phyloP scores from a whole-genome alignment of 1,284 basidiomycete species.

The Pseudozyma thailandica region DNA sequence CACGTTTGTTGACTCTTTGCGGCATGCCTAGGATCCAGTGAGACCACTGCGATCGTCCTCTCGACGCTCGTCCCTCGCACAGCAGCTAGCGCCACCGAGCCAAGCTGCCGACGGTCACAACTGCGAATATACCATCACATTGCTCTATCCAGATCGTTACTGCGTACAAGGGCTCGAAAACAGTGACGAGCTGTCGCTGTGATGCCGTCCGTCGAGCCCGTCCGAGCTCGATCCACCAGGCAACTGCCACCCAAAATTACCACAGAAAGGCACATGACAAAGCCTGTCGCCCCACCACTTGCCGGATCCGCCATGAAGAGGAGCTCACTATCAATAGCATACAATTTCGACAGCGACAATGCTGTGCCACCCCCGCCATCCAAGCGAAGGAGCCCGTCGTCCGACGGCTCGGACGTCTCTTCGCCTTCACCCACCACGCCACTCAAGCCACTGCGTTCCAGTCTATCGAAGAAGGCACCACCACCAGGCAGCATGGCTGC shows the following conservation, averaged over 20 bases:
- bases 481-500: conserved; percentile 47
- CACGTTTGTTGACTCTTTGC: not conserved
- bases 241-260: conserved; percentile 16
- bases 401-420: conserved; percentile 26
- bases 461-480: conserved; percentile 36
- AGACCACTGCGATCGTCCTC: conserved; percentile 1
- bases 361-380: conserved; percentile 23
- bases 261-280: conserved; percentile 3
- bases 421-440: conserved; percentile 38
- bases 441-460: conserved; percentile 36
- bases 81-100: conserved; percentile 2
- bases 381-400: conserved; percentile 34
- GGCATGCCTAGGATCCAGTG: conserved; percentile 9
- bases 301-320: conserved; percentile 31
- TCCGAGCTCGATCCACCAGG: conserved; percentile 34
- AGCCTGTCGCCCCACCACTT: not conserved
- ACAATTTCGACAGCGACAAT: conserved; percentile 10
- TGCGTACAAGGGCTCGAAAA: conserved; percentile 3
- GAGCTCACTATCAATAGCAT: conserved; percentile 13
- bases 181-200: conserved; percentile 20
- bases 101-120: not conserved
- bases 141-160: not conserved
- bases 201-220: conserved; percentile 43
- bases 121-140: not conserved
- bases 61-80: conserved; percentile 8